Base-by-base conservation (phyloP, 2,329 filamentous ascomycete genomes). In the Fusarium subtropicale region DNA sequence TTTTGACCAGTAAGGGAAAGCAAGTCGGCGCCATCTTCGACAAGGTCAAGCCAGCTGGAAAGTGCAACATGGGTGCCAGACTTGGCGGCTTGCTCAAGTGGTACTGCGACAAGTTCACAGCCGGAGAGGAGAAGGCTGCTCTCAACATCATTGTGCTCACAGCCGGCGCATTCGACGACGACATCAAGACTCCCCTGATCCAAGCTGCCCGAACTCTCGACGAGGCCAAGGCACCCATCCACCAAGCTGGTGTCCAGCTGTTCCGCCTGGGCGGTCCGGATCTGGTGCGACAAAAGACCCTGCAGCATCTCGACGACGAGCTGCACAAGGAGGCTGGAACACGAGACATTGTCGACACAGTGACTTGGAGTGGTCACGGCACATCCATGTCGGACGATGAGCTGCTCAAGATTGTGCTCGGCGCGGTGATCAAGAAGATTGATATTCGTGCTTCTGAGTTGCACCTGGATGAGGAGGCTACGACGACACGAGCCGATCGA, bases 281-380 rank as follows among this genome's bases (percentile, higher is more conserved):
- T 41, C 20, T 62, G 9, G 59, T 46, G n/a, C 56, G 59, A 36
- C 59, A 62, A n/a, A 62, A 18, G 24, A 62, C 59, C 7, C 10
- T 62, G 5, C 59, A 62, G 16, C 59, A 62, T 24, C 59, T 62
- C 7, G 59, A 62, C 5, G 59, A 62, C 4, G 59, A 62, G 7
- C 28, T 62, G 13, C 59, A 62, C 11, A 62, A 61, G 36, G 59
- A 62, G 46, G 59, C 59, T 47, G 56, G 56, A 30, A 62, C 59
- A 1, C 33, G 59, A 47, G 59, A 62, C 11, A 62, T 62, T 26
- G 59, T 62, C 22, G 59, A 62, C 28, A 61, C 59, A 13, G 59
- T 62, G 33, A 62, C 59, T n/a, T 62, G 59, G 59, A 62, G 59
- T n/a, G 59, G 59, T 7, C 59, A 62, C 6, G 56, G 59, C 2